phyloP scores from a whole-genome alignment of 2,329 filamentous ascomycete genomes.

The Waltergamsia citrina region DNA sequence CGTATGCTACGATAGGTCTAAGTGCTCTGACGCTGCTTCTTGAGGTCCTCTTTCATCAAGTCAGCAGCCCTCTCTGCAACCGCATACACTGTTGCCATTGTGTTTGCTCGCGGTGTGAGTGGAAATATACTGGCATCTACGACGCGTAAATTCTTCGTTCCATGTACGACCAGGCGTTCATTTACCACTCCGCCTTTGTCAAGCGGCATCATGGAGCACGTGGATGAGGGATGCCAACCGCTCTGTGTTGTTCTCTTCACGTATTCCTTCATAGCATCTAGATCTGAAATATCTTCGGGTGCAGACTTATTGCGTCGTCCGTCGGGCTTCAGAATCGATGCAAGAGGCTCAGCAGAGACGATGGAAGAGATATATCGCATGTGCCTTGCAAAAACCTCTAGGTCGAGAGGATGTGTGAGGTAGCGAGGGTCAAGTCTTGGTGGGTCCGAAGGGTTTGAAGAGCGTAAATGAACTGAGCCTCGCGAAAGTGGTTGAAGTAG shows the following conservation, averaged over 20 bases:
- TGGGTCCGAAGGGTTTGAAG: conserved; percentile 26
- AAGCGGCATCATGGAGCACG: conserved; percentile 35
- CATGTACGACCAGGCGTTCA: conserved; percentile 6
- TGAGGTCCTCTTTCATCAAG: no score
- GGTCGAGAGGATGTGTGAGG: conserved; percentile 44
- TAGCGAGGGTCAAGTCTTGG: conserved; percentile 44
- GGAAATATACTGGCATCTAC: conserved; percentile 9
- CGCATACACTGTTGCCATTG: conserved; percentile 8
- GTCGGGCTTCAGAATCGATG: conserved; percentile 22
- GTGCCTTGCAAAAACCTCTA: conserved; percentile 38
- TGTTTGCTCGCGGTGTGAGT: conserved; percentile 8
- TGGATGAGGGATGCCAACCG: conserved; percentile 37
- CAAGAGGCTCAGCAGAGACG: conserved; percentile 25
- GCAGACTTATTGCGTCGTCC: conserved; percentile 13
- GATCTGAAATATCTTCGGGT: background rate
- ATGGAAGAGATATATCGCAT: conserved; percentile 28
- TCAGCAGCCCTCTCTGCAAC: conserved; percentile 7
- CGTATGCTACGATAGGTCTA: no score
- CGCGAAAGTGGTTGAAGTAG: conserved; percentile 51
- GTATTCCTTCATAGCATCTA: conserved; percentile 20
- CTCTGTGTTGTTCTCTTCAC: conserved; percentile 21
- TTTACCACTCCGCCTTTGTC: conserved; percentile 24
- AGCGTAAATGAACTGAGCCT: conserved; percentile 49
- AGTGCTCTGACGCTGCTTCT: no score
- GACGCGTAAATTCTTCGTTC: conserved; percentile 8